Conservation (phyloP, 169 alveolate species). For the Plasmodium relictum region DNA sequence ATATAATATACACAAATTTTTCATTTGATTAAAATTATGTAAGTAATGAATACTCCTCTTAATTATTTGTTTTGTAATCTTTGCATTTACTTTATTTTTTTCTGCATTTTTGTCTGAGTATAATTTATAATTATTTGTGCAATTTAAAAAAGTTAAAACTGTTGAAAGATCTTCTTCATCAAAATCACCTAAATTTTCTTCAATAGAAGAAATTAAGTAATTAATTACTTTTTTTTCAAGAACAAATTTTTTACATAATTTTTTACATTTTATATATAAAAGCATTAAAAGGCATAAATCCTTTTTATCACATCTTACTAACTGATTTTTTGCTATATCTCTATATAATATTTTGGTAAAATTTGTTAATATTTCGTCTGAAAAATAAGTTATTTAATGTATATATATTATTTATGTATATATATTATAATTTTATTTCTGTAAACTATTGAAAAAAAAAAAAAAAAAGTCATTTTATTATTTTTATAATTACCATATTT, state of each 20-base stretch:
- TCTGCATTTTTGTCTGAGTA: conserved; percentile 15
- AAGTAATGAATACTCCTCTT: conserved; percentile 48
- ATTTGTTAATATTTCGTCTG: conserved; percentile 31
- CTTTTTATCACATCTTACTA: conserved; percentile 10
- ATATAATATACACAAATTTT: conserved; percentile 60
- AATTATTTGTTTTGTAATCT: conserved; percentile 29
- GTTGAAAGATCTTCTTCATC: conserved; percentile 72
- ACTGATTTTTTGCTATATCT: background rate
- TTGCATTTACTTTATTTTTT: conserved; percentile 11
- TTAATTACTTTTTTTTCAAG: conserved; percentile 33
- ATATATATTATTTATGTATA: background rate
- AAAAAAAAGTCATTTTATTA: background rate
- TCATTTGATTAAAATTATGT: conserved; percentile 49
- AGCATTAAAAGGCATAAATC: conserved; percentile 58
- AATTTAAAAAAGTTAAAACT: conserved; percentile 36
- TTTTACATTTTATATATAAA: conserved; percentile 44
- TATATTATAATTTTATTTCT: no score
- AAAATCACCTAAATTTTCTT: conserved; percentile 42
- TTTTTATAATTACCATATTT: conserved; percentile 14
- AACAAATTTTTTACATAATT: conserved; percentile 34
- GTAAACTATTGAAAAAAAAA: conserved; percentile 3
- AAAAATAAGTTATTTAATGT: background rate
- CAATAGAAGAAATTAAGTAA: conserved; percentile 26
- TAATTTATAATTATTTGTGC: conserved; percentile 46
- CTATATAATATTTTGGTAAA: conserved; percentile 40